A percentile compares a stretch with the other conserved stretches of the same genome.
phyloP scores from a whole-genome alignment of 2,329 filamentous ascomycete genomes.

The Chaetomiaceae sp. region DNA sequence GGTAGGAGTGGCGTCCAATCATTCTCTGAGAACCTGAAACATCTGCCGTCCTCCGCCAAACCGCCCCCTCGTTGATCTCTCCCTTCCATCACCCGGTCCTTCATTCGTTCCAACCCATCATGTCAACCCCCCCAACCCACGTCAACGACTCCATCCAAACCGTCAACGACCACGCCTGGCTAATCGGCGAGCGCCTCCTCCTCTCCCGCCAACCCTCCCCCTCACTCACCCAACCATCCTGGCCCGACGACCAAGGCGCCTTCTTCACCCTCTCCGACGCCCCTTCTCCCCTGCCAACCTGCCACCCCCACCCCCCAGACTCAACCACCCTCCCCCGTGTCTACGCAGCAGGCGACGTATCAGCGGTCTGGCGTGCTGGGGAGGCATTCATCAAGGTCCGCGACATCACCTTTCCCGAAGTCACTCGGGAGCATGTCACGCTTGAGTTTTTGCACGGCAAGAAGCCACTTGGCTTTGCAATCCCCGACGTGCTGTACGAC shows the following conservation, averaged over 20 bases:
- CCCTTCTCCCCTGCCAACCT: not conserved
- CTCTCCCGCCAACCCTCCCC: too few species aligned
- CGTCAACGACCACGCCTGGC: too few species aligned
- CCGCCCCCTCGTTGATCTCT: too few species aligned
- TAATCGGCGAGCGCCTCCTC: too few species aligned
- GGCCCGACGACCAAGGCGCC: constrained; percentile 3
- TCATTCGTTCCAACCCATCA: too few species aligned
- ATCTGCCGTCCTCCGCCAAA: too few species aligned
- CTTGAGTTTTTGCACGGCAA: constrained; percentile 14
- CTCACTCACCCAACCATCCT: not conserved
- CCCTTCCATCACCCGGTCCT: too few species aligned
- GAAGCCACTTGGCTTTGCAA: constrained; percentile 15
- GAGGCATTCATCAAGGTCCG: constrained; percentile 23
- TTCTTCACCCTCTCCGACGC: constrained; percentile 2
- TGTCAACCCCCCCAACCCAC: too few species aligned
- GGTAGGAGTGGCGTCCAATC: too few species aligned
- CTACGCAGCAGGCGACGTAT: not conserved
- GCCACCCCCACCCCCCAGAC: not conserved
- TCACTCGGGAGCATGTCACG: constrained; percentile 22
- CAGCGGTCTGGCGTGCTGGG: constrained; percentile 21
- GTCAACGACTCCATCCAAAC: too few species aligned
- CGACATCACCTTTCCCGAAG: not conserved
- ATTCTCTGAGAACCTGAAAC: too few species aligned
- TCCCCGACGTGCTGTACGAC: constrained; percentile 22
- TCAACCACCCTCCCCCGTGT: not conserved